Conservation (phyloP, 2,329 filamentous ascomycete species). For the Fusarium incarnatum region DNA sequence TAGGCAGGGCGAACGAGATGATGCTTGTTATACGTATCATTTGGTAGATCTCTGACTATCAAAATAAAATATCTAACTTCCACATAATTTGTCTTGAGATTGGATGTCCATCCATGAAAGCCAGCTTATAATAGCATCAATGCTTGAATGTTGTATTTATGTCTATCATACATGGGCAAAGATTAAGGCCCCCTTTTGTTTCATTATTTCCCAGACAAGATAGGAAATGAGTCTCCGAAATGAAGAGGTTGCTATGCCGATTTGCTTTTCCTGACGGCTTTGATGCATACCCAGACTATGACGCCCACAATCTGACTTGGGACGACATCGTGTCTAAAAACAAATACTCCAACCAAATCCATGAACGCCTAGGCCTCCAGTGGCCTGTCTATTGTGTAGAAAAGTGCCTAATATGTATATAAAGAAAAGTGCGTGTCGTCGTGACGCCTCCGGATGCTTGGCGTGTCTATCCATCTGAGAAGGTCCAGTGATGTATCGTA, state of each 20-base stretch:
- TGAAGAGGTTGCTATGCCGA: slow-evolving; percentile 1
- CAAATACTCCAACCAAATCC: slow-evolving; percentile 2
- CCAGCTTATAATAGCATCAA: background rate
- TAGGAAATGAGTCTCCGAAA: slow-evolving; percentile 2
- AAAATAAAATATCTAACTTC: background rate
- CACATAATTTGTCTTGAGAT: background rate
- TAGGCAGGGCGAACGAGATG: background rate
- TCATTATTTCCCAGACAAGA: slow-evolving; percentile 1
- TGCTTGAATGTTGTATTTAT: background rate
- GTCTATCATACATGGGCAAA: slow-evolving; percentile 7
- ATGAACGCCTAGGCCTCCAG: slow-evolving; percentile 27
- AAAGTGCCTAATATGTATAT: slow-evolving; percentile 26
- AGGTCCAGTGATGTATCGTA: slow-evolving; percentile 23
- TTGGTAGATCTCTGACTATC: background rate
- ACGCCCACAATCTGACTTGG: background rate
- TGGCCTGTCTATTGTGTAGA: slow-evolving; percentile 34
- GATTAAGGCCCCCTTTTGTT: background rate
- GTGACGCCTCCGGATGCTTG: slow-evolving; percentile 33
- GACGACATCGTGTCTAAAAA: slow-evolving; percentile 13
- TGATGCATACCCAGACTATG: background rate
- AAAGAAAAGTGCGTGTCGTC: slow-evolving; percentile 38
- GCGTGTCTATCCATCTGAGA: slow-evolving; percentile 31
- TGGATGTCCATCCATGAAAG: background rate
- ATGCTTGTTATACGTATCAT: background rate
- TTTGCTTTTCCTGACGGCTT: background rate